Conservation (phyloP, 1,139 yeast species). For the Geotrichum reessii region DNA sequence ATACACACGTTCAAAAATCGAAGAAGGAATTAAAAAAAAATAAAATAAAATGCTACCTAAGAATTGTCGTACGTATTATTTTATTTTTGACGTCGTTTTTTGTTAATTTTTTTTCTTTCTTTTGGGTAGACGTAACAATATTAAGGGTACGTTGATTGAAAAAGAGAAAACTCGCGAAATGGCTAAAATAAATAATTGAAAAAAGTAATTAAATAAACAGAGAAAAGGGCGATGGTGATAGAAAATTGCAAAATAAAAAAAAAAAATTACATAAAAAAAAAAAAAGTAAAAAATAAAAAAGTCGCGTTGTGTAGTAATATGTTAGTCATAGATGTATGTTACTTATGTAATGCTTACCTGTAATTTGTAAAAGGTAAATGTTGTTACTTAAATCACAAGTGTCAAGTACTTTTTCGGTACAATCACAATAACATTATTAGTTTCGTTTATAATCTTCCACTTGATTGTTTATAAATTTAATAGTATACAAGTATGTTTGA, state of each 20-base stretch:
- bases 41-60: not conserved
- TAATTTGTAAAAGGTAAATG: not conserved
- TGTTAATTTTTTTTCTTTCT: too few species aligned
- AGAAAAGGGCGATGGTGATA: not conserved
- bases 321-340: not conserved
- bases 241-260: not conserved
- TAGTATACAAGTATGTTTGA: too few species aligned
- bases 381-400: not conserved
- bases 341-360: not conserved
- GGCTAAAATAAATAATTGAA: not conserved
- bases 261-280: too few species aligned
- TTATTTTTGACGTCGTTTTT: too few species aligned
- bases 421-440: not conserved
- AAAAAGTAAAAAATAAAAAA: too few species aligned
- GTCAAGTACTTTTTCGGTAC: not conserved
- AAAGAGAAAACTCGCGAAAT: constrained; percentile 6
- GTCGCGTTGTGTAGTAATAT: not conserved
- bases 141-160: constrained; percentile 21
- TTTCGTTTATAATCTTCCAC: too few species aligned
- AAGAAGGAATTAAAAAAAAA: not conserved
- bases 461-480: too few species aligned
- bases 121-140: not conserved
- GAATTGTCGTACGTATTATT: too few species aligned
- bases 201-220: not conserved
- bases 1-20: not conserved